Base-by-base conservation (phyloP, 2,329 filamentous ascomycete species). In the Sporothrix humicola region DNA sequence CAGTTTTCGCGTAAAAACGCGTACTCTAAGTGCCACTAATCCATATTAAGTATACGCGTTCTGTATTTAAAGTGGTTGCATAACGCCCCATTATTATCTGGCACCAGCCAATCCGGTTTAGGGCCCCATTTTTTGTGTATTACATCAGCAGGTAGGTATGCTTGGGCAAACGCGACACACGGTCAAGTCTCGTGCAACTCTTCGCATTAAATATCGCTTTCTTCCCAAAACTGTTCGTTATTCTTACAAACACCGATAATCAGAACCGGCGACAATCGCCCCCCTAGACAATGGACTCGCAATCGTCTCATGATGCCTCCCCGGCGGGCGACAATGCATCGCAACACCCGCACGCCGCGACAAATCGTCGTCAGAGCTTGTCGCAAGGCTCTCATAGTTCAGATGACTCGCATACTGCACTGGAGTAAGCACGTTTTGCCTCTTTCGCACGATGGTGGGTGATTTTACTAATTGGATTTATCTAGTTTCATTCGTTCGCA, bases 401-500 rank as follows among this genome's bases (percentile, higher is more conserved):
- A 0, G 85, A 90, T 66, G 84, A 87, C 72, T 93, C 91, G 0
- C 91, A 93, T 78, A 94, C 92, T 17, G 92, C 92, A 46, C 90
- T 89, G 74, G 91, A 93, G 88, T 92, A 84, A 93, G 88, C 92
- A 84, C 1, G 71, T 58, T 37, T 17, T 4, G 3, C 9, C 10
- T 9, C 15, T 37, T 8, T 13, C 17, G 31, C 31, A 37, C 7
- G 31, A 37, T 37, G 31, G 31, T 37, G 7, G 31, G 31, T 37
- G 31, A 37, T 37, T 10, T 20, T 59, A 26, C 50, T 68, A 59
- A 48, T 63, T 1, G 48, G 6, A 65, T 77, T 20, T 76, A 9
- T 26, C 12, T n/a, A 95, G 93, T 42, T 98, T 97, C 81, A 94
- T 99, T 77, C 90, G 93, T 78, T 91, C 90, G 72, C 96, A 99